Evolutionary conservation across 495 filamentous ascomycete genomes (phyloP).

Genomic region (Cetradonia linearis): DNA sequence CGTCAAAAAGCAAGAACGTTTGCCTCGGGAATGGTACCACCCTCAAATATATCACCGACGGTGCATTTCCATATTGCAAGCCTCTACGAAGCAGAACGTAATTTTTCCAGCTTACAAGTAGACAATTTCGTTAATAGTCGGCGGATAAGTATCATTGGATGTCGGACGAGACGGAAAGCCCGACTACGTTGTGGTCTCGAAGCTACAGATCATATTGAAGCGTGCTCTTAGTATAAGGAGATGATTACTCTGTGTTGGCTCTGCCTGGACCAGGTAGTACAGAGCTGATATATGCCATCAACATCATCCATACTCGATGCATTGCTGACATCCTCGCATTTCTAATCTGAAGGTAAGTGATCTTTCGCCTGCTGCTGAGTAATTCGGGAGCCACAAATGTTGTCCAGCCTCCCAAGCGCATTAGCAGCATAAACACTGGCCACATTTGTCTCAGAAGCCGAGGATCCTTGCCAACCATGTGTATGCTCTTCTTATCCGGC

Average conservation of each 20-base stretch:
- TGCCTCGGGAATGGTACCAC: too few species aligned
- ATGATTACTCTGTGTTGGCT: slow-evolving; percentile 56
- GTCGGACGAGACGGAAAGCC: not conserved
- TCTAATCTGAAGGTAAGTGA: slow-evolving; percentile 47
- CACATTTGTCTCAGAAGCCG: slow-evolving; percentile 50
- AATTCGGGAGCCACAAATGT: not conserved
- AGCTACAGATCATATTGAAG: not conserved
- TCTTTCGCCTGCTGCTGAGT: not conserved
- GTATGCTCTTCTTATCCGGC: slow-evolving; percentile 59
- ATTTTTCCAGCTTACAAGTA: too few species aligned
- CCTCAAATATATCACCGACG: too few species aligned
- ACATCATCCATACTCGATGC: slow-evolving; percentile 47
- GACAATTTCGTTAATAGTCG: slow-evolving; percentile 6
- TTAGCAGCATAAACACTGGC: slow-evolving; percentile 64
- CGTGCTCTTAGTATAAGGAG: slow-evolving; percentile 49
- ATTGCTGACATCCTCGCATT: slow-evolving; percentile 46
- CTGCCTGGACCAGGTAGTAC: slow-evolving; percentile 57
- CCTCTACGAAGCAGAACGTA: slow-evolving; percentile 30
- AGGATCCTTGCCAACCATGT: slow-evolving; percentile 44
- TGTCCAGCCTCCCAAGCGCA: slow-evolving; percentile 57
- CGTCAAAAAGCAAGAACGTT: too few species aligned
- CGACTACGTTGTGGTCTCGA: not conserved
- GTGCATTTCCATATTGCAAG: slow-evolving; percentile 60
- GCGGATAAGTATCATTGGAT: slow-evolving; percentile 6
- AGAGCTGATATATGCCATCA: slow-evolving; percentile 62